Evolutionary conservation across 1,284 basidiomycete genomes (phyloP), one percentile per base, ranked within the genome.

Genomic region (Leccinum solheimii): DNA sequence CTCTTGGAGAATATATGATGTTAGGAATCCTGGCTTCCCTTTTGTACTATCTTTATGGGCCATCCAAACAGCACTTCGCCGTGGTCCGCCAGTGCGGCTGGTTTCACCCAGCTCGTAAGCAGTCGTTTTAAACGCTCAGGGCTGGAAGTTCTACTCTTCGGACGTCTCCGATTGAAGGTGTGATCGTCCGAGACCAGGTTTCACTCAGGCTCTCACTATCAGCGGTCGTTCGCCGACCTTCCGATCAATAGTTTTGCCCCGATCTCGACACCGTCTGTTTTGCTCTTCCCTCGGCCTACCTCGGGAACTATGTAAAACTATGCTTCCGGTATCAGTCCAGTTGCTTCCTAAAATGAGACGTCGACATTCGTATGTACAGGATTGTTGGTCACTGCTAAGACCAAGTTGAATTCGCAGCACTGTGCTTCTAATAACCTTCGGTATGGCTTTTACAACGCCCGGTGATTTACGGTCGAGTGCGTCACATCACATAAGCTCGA

Each of bases 161-260:
- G 38, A 43, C 16, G n/a, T 45, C 16, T 55, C 55, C 55, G 38
- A 34, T 34, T 34, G 34, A 30, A 56, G 23, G n/a, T 56, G n/a
- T 5, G 16, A 55, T 48, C 19, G 11, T 55, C 54, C 36, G 36
- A n/a, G 26, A 30, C 36, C n/a, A 30, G 10, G 67, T 71, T 69
- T 63, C 61, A 64, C 40, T 40, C 32, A 49, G 49, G 26, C 34
- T 49, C 55, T 60, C 67, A 61, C 58, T 65, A 61, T 59, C 54
- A 36, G 51, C 48, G 38, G 55, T 62, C 45, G 23, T 59, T 58
- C 55, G 45, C 32, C 49, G 58, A 61, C 50, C 19, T 62, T 57
- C 58, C 56, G 68, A 59, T 57, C 27, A 52, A 55, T 36, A 34
- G 56, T 59, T 55, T 61, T 55, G 50, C 56, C 38, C 51, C 16